A percentile compares a stretch with the other conserved stretches of the same genome.
Conservation (phyloP, 805 yeast species). For the Novakomyces olei region DNA sequence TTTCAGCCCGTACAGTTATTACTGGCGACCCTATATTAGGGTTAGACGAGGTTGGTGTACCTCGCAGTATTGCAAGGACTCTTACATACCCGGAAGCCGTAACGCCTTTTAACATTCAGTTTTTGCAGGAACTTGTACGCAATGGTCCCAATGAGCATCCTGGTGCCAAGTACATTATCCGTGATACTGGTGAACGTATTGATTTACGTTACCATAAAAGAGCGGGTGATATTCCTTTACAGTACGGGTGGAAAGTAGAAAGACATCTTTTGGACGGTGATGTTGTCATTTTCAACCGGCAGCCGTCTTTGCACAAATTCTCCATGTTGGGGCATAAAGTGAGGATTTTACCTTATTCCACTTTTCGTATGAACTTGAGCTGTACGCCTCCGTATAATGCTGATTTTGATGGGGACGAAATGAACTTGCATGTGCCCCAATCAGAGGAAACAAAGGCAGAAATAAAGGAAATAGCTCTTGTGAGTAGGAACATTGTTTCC, state of each 20-base stretch:
- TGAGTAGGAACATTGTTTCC: constrained; percentile 90
- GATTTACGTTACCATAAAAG: constrained; percentile 92
- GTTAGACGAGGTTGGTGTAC: constrained; percentile 97
- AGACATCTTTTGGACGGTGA: constrained; percentile 95
- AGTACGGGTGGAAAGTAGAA: constrained; percentile 98
- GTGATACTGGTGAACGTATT: constrained; percentile 97
- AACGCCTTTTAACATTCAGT: constrained; percentile 90
- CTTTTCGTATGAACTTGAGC: constrained; percentile 86
- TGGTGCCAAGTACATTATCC: constrained; percentile 93
- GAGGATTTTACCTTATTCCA: constrained; percentile 94
- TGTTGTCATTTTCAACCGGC: constrained; percentile 95
- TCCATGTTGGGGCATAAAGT: constrained; percentile 99
- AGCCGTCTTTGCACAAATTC: constrained; percentile 97
- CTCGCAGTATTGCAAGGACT: constrained; percentile 86
- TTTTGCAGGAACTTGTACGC: constrained; percentile 75
- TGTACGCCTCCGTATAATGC: constrained; percentile 99
- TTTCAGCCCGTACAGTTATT: constrained; percentile 96
- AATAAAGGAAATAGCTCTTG: constrained; percentile 83
- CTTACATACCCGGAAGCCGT: constrained; percentile 92
- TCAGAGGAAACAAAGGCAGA: constrained; percentile 98
- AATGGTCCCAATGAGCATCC: constrained; percentile 99
- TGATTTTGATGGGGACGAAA: constrained; percentile 98
- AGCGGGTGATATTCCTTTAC: constrained; percentile 93
- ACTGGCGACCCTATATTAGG: constrained; percentile 98
- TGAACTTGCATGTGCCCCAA: constrained; percentile 97